Conservation (phyloP, 1,284 basidiomycete species). For the Naganishia sp. region DNA sequence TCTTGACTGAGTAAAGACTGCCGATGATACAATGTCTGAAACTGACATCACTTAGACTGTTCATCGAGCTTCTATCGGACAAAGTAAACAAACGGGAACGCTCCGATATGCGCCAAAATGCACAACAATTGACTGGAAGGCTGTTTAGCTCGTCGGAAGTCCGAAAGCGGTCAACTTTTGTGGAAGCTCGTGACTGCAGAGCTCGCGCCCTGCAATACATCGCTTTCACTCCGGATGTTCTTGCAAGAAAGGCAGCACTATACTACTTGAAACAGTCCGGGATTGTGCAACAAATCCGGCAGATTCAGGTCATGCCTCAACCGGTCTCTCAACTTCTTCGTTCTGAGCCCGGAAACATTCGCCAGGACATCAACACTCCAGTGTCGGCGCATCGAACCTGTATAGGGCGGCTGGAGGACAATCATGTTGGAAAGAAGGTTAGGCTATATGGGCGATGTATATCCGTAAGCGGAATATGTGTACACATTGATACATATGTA, state of each 20-base stretch:
- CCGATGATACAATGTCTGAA: not conserved
- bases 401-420: conserved; percentile 6
- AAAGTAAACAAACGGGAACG: conserved; percentile 21
- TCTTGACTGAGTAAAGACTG: not conserved
- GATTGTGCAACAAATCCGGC: too few relatives aligned
- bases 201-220: too few relatives aligned
- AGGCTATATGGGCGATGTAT: conserved; percentile 20
- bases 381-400: conserved; percentile 15
- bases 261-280: too few relatives aligned
- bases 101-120: not conserved
- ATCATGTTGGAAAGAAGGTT: conserved; percentile 16
- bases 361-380: conserved; percentile 18
- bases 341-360: not conserved
- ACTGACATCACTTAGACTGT: not conserved
- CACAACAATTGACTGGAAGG: too few relatives aligned
- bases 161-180: too few relatives aligned
- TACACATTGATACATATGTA: not conserved
- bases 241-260: too few relatives aligned
- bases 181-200: too few relatives aligned
- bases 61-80: conserved; percentile 19
- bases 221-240: too few relatives aligned
- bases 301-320: conserved; percentile 3
- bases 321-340: not conserved
- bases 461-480: not conserved
- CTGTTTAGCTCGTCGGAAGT: too few relatives aligned